Percentiles rank a stretch among this genome's conserved stretches.
phyloP scores from a whole-genome alignment of 305 asterid species.

The Solanum hybrid region DNA sequence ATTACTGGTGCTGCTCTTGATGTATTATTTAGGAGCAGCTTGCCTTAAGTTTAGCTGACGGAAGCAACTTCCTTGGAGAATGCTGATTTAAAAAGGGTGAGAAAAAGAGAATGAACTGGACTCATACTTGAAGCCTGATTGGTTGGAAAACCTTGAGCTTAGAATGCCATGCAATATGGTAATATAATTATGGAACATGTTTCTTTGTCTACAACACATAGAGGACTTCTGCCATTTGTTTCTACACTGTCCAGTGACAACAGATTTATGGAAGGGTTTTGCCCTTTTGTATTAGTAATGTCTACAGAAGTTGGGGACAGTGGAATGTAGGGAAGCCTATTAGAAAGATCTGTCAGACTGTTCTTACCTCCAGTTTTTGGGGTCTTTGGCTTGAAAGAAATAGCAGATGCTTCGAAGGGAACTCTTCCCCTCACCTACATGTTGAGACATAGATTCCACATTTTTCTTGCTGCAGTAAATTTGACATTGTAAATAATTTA shows the following conservation, averaged over 20 bases:
- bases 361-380: not conserved
- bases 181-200: not conserved
- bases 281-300: not conserved
- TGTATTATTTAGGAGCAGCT: not conserved
- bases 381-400: not conserved
- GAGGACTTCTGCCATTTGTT: not conserved
- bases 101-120: not conserved
- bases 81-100: not conserved
- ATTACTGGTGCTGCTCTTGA: not conserved
- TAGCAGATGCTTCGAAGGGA: not conserved
- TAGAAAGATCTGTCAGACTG: not conserved
- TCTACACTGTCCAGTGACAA: not conserved
- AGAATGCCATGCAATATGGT: not conserved
- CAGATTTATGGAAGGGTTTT: not conserved
- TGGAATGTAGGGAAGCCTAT: not conserved
- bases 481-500: not conserved
- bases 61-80: not conserved
- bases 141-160: not conserved
- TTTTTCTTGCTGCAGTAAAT: not conserved
- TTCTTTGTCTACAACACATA: not conserved
- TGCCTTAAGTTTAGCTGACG: not conserved
- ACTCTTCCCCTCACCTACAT: not conserved
- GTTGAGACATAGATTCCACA: not conserved
- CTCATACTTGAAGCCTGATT: not conserved
- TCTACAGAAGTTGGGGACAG: not conserved